Evolutionary conservation across 2,329 filamentous ascomycete species (phyloP), one percentile per base, ranked within the genome.

Genomic region (Trichoderma aggressivum): DNA sequence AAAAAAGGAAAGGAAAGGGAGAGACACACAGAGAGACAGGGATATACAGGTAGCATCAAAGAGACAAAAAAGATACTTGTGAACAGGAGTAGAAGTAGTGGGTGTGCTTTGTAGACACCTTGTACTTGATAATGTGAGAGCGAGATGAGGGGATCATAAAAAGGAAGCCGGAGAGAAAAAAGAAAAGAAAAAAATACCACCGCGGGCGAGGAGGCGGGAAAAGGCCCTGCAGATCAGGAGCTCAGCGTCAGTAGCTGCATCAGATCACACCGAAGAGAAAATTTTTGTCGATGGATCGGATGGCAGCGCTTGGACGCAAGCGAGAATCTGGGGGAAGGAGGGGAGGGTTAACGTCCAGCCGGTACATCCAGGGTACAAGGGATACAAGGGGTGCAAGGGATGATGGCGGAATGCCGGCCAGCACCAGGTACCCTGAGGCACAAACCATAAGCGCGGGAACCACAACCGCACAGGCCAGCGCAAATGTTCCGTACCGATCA

Each of bases 311-410:
- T 68, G 70, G 65, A 61, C 53, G 65, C 65, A 69, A 69, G 66
- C 65, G 70, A 72, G 70, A 64, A 72, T 72, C 66, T 64, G 39
- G 70, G 66, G 64, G 65, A 72, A 69, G 60, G 66, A 55, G 64
- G 56, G 64, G 65, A 66, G 50, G 63, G 63, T 53, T 56, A 66
- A 55, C 63, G 63, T 11, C 50, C 32, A 21, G 63, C 50, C 26
- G 63, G 63, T 56, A 58, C 63, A n/a, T 65, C 26, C 47, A 36
- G 32, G 63, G 63, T 66, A 66, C 62, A 34, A 64, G 28, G 62
- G 47, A n/a, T 18, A 16, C 16, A 28, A n/a, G 24, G 56, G 56
- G 18, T 7, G n/a, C 28, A 32, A 14, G 28, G 56, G 56, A 30
- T 24, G 18, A 63, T 55, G 43, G n/a, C 43, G 62, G 43, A 39